Evolutionary conservation across 768 basidiomycete genomes (phyloP).

Genomic region (Tricholoma saponaceum): DNA sequence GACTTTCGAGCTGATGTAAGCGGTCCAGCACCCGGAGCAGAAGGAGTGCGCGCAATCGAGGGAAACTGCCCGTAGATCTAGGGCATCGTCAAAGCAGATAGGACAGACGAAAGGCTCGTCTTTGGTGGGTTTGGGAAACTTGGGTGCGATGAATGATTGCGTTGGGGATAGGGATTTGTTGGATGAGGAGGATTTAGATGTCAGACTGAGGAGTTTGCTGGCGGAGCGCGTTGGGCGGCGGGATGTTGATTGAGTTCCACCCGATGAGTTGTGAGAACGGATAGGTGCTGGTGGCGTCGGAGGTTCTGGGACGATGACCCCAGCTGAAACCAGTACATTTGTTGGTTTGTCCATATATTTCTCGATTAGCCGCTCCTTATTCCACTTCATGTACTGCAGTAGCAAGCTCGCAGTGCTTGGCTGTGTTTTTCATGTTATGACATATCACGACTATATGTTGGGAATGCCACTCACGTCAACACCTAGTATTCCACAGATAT

Average conservation of each 20-base stretch:
- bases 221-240: constrained; percentile 34
- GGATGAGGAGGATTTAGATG: constrained; percentile 23
- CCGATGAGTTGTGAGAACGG: constrained; percentile 26
- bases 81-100: constrained; percentile 85
- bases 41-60: constrained; percentile 83
- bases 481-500: constrained; percentile 83
- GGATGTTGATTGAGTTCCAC: constrained; percentile 15
- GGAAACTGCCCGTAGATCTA: constrained; percentile 54
- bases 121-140: constrained; percentile 26
- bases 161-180: constrained; percentile 26
- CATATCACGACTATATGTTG: constrained; percentile 1
- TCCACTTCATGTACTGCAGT: constrained; percentile 86
- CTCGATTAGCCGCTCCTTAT: constrained; percentile 93
- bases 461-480: constrained; percentile 67
- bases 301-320: constrained; percentile 49
- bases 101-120: constrained; percentile 76
- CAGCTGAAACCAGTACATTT: constrained; percentile 68
- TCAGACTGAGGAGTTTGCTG: constrained; percentile 33
- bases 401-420: constrained; percentile 68
- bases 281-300: constrained; percentile 29
- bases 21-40: constrained; percentile 80
- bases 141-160: constrained; percentile 20
- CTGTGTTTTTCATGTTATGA: constrained; percentile 32
- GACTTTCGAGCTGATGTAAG: constrained; percentile 78
- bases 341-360: constrained; percentile 94